Conservation (phyloP, 176 grass and related monocot genomes). For the Lolium perenne region DNA sequence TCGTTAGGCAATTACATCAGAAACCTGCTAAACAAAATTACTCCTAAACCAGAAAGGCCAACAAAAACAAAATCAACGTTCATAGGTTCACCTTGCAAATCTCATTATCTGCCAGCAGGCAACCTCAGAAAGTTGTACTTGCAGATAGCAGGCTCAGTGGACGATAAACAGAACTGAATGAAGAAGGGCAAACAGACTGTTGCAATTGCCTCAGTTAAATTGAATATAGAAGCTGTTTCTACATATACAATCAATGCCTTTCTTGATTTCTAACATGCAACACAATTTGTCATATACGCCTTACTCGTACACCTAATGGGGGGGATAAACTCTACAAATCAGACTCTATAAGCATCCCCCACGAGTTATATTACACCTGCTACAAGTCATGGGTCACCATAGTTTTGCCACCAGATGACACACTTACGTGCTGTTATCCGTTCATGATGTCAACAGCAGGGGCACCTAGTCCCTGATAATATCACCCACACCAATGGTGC, state of each 20-base stretch:
- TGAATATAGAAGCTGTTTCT: conserved; percentile 47
- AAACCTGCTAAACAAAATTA: too few species aligned
- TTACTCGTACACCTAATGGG: conserved; percentile 32
- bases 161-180: not conserved
- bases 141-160: not conserved
- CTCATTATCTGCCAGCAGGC: not conserved
- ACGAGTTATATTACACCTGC: conserved; percentile 58
- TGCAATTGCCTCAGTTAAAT: conserved; percentile 51
- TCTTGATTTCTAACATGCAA: conserved; percentile 38
- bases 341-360: conserved; percentile 46
- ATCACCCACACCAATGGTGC: conserved; percentile 22
- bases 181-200: not conserved
- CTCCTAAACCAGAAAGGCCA: too few species aligned
- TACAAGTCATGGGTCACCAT: conserved; percentile 28
- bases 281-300: conserved; percentile 18
- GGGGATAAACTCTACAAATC: conserved; percentile 41
- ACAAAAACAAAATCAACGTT: not conserved
- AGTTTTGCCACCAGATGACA: conserved; percentile 10
- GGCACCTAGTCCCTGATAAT: conserved; percentile 6
- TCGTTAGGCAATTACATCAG: too few species aligned
- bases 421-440: conserved; percentile 22
- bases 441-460: conserved; percentile 10
- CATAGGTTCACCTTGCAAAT: not conserved
- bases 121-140: not conserved
- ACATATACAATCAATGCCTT: conserved; percentile 57